Base-by-base conservation (phyloP, 73 alveolate genomes). In the Paramecium bursaria region DNA sequence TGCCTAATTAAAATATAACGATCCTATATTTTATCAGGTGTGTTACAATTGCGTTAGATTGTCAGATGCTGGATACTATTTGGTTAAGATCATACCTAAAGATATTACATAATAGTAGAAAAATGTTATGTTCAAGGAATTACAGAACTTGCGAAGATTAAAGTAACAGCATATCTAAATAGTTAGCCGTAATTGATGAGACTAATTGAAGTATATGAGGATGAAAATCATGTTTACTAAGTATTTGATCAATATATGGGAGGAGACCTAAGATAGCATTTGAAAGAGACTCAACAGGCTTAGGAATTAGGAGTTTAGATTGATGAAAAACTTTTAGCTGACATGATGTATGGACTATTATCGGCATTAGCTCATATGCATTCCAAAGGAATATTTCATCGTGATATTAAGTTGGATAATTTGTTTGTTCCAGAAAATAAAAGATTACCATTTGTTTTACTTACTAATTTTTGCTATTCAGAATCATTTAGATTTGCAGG, bases 401-500 rank as follows among this genome's bases (percentile, higher is more conserved):
- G 97, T 39, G 97, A 92, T 90, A 82, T 92, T 17, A 92, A 92
- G 49, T 90, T 92, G 51, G 97, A 92, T 86, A 92, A 92, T 55
- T 75, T 92, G 22, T 79, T 90, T 51, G 86, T 92, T 86, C 88
- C 92, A 19, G 86, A 91, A 86, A 74, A 67, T 61, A 39, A 76
- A 30, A 93, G 91, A 73, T 80, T 86, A 47, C 89, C 93, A 30
- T 95, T 86, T 77, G 74, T 91, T 13, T 86, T 86, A 54, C 57
- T 92, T 46, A 73, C 90, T 4, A 94, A 92, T 87, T 92, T 92
- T 87, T 91, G 95, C 48, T 67, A 67, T 39, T 67, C 82, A 0
- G 82, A 67, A 42, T 33, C 60, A 0, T 67, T 67, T 15, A 17
- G 50, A 67, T 74, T 92, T 27, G 74, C 88, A 39, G 87, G 88